Base-by-base conservation (phyloP, 148 eudicot genomes). In the Camellia japonica region DNA sequence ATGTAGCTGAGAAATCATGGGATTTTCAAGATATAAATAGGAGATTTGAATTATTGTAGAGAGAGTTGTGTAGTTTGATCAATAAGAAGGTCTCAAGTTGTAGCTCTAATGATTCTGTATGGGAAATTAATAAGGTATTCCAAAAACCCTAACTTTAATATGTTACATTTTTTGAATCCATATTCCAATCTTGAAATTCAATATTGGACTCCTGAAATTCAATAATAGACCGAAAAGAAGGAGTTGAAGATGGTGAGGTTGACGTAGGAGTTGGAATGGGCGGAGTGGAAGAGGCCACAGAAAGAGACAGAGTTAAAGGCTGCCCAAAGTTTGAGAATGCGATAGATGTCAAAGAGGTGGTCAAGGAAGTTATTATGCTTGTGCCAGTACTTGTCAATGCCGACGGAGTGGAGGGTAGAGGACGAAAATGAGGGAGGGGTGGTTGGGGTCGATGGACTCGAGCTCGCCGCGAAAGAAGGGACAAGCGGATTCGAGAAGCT, bases 351-450 rank as follows among this genome's bases (percentile, higher is more conserved):
- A 23, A 91, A 51, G 6, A 93, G 89, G 78, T 93, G 97, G 6
- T 87, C 92, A 10, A 93, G 87, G 83, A 93, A 91, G 52, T 87
- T 91, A 73, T 93, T 94, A 61, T 93, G 97, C 80, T 93, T 93
- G 87, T 91, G 97, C 97, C 94, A 93, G 84, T 94, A 91, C 81
- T 93, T 94, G 0, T 91, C 94, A 43, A 93, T 94, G 3, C 97
- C 94, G 5, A 87, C 97, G 0, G 93, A 84, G 11, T 82, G 78
- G 14, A 93, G 90, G 6, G 91, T 91, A 0, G 87, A 55, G 41
- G 30, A 23, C 30, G 30, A 23, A 23, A 23, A 89, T 63, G 8
- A 89, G 83, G 49, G 89, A 77, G 0, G 91, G 93, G 3, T 91
- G 88, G 14, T 84, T 80, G 0, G 64, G 44, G 73, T 91, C 89